Base-by-base conservation (phyloP, 2,329 filamentous ascomycete species). In the Coleophoma cylindrospora region DNA sequence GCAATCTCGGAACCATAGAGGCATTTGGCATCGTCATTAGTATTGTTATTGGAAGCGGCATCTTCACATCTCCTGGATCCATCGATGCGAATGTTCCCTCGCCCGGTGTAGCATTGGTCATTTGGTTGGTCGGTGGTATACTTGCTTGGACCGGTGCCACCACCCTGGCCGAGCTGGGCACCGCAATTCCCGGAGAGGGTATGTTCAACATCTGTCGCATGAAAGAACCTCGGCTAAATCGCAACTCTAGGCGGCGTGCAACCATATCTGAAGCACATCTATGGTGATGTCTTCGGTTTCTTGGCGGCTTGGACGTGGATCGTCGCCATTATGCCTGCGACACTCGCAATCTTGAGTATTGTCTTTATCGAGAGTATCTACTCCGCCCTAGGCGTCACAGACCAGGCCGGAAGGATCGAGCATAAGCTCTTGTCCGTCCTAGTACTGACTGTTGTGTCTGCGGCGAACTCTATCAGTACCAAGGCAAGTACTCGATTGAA, bases 251-350 rank as follows among this genome's bases (percentile, higher is more conserved):
- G 81, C 4, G 82, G 82, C 14, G 75, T 84, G 43, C 81, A 85
- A 58, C 79, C 80, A 13, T 85, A 82, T 56, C 71, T 86, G 7
- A 72, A 75, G 56, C 75, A 81, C 61, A 76, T 84, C 34, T 85
- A 75, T 53, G 81, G 81, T 32, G 79, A 84, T 45, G 66, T 79
- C 2, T 74, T 76, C 45, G 81, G 80, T n/a, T 85, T 84, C 57
- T 63, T 84, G 5, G 79, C 80, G 6, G 80, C 80, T 0, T 86
- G 81, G 81, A 80, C 81, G 0, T 85, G 81, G 77, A 76, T 85
- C 48, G 73, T 84, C 6, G 79, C 77, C 17, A 76, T 84, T 21
- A 85, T 84, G 74, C 82, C 82, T 0, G 80, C 80, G 0, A 83
- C 81, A 0, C 72, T 84, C 52, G 81, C 81, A 10, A 85, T 85